phyloP scores from a whole-genome alignment of 2,329 filamentous ascomycete genomes.

The Diaporthe sp. region DNA sequence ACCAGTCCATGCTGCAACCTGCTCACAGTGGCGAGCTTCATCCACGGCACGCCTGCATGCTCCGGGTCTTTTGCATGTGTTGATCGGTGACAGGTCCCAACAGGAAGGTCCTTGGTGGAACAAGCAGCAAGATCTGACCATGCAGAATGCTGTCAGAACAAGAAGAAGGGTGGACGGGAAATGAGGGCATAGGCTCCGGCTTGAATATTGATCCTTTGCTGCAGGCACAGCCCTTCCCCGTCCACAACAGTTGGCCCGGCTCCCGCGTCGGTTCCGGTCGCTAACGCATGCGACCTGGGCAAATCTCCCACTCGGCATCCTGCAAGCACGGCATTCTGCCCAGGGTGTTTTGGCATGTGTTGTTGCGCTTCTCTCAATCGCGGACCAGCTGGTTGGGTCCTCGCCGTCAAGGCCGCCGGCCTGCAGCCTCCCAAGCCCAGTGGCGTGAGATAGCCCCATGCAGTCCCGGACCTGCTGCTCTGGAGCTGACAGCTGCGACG shows the following conservation, averaged over 20 bases:
- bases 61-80: neutral
- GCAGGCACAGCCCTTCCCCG: neutral
- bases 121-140: neutral
- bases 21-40: neutral
- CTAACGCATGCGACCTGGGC: neutral
- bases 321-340: conserved; percentile 9
- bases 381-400: conserved; percentile 2
- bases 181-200: neutral
- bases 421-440: conserved; percentile 10
- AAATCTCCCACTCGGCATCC: neutral
- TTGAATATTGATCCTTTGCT: neutral
- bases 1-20: neutral
- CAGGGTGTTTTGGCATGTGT: neutral
- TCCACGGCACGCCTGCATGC: neutral
- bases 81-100: neutral
- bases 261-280: conserved; percentile 2
- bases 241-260: neutral
- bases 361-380: neutral
- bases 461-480: conserved; percentile 16
- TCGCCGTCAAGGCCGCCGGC: neutral
- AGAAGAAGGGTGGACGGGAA: neutral
- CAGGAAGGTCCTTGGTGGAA: neutral
- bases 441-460: conserved; percentile 15
- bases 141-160: neutral
- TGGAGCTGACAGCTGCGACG: neutral